A percentile compares a stretch with the other conserved stretches of the same genome.
These are phyloP conservation scores for Westerdykella aurantiaca DNA, from an alignment of 2,329 filamentous ascomycete species.

Conservation along the genomic window DNA sequence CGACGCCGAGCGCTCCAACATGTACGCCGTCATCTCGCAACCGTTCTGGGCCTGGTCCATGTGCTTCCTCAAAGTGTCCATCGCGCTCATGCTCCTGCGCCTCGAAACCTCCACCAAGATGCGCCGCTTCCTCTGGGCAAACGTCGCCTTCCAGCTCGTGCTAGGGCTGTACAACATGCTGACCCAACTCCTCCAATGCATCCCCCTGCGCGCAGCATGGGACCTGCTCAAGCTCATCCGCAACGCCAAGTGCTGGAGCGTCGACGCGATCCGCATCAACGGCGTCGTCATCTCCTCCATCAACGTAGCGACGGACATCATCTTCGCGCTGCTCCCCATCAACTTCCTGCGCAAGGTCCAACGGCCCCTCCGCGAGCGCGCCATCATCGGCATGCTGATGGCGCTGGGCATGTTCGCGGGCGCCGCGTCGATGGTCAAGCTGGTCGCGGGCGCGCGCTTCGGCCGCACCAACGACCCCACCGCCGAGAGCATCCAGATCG, in stretches of 20 bases:
- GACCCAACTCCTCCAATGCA: conserved; percentile 15
- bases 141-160: conserved; percentile 17
- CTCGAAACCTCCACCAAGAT: conserved; percentile 11
- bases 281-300: conserved; percentile 14
- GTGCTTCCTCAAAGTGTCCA: conserved; percentile 14
- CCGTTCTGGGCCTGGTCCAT: conserved; percentile 15
- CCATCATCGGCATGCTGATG: conserved; percentile 15
- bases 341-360: conserved; percentile 17
- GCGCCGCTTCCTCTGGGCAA: conserved; percentile 15
- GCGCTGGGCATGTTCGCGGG: conserved; percentile 14
- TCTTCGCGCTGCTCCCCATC: conserved; percentile 14
- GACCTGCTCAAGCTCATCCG: conserved; percentile 4
- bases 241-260: conserved; percentile 8
- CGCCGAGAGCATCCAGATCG: conserved; percentile 12
- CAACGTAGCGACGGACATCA: conserved; percentile 11
- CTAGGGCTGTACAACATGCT: conserved; percentile 13
- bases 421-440: conserved; percentile 12
- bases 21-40: conserved; percentile 12
- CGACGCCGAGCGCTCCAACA: conserved; percentile 7
- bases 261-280: conserved; percentile 2
- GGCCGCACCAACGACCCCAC: conserved; percentile 10
- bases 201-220: conserved; percentile 16
- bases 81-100: conserved; percentile 20
- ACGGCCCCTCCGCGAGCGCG: conserved; percentile 13
- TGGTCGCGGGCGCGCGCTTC: conserved; percentile 2